phyloP scores from a whole-genome alignment of 805 yeast genomes.

The Zygosaccharomyces kombuchaensis region DNA sequence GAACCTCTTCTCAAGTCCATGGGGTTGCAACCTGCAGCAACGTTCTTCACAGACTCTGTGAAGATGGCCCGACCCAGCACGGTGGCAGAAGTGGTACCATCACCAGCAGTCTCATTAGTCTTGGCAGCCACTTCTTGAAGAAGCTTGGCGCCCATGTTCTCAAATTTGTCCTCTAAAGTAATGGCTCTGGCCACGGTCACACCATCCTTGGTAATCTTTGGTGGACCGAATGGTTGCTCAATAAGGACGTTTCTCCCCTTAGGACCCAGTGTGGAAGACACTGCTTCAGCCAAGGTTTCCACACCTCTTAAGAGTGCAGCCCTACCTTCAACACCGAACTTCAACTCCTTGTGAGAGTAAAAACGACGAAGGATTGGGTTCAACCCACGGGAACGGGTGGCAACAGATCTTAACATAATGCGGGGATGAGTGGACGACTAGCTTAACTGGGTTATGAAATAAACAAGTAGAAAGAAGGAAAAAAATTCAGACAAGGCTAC shows the following conservation, averaged over 20 bases:
- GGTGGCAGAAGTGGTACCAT: constrained; percentile 97
- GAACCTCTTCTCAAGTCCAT: constrained; percentile 97
- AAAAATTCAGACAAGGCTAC: not conserved
- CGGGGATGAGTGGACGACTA: not conserved
- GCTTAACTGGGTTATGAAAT: not conserved
- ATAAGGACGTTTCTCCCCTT: constrained; percentile 95
- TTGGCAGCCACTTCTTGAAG: constrained; percentile 95
- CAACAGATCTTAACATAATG: constrained; percentile 15
- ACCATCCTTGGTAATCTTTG: constrained; percentile 98
- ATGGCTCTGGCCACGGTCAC: constrained; percentile 92
- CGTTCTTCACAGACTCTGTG: constrained; percentile 92
- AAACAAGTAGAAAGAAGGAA: not conserved
- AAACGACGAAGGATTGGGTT: constrained; percentile 30
- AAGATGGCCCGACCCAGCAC: constrained; percentile 93
- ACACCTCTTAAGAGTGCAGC: constrained; percentile 93
- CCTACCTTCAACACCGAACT: constrained; percentile 96
- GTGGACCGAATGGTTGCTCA: constrained; percentile 94
- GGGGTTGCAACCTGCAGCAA: constrained; percentile 98
- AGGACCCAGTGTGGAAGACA: constrained; percentile 94
- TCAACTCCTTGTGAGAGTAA: constrained; percentile 79
- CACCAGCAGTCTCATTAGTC: constrained; percentile 97
- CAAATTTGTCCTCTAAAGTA: constrained; percentile 80
- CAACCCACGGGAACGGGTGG: constrained; percentile 18
- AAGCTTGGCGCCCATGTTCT: constrained; percentile 92
- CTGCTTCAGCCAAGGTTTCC: constrained; percentile 92